A percentile compares a stretch with the other conserved stretches of the same genome.
These are phyloP conservation scores for Pseudogymnoascus sp. DNA, from an alignment of 2,329 filamentous ascomycete species.

Conservation along the genomic window DNA sequence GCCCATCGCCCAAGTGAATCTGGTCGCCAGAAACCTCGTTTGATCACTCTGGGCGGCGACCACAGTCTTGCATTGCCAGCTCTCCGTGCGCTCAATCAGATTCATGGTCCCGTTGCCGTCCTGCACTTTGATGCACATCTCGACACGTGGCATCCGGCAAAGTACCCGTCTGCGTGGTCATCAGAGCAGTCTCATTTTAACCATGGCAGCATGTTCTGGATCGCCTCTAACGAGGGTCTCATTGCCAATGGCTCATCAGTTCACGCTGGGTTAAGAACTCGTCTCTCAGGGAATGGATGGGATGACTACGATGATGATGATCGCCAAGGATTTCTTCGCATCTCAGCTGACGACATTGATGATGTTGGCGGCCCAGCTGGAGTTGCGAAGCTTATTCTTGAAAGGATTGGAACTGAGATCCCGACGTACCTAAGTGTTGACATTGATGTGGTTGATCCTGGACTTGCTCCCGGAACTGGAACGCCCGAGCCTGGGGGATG, in stretches of 20 bases:
- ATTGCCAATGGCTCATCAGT: constrained; percentile 66
- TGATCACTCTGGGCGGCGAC: constrained; percentile 65
- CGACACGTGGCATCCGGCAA: constrained; percentile 36
- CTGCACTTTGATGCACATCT: constrained; percentile 60
- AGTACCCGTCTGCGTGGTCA: constrained; percentile 71
- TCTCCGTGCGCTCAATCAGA: constrained; percentile 53
- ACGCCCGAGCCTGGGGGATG: constrained; percentile 87
- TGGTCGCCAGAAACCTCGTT: constrained; percentile 35
- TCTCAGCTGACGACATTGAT: constrained; percentile 80
- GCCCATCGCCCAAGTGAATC: constrained; percentile 28
- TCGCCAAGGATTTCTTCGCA: constrained; percentile 68
- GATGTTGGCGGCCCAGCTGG: constrained; percentile 62
- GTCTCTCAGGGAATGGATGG: constrained; percentile 57
- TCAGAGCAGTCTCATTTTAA: constrained; percentile 67
- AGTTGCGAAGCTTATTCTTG: constrained; percentile 61
- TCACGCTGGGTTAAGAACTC: constrained; percentile 74
- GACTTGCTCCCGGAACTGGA: constrained; percentile 63
- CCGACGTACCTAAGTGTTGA: constrained; percentile 77
- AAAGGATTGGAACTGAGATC: constrained; percentile 60
- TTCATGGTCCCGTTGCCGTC: constrained; percentile 58
- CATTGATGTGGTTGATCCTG: constrained; percentile 73
- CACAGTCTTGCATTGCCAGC: constrained; percentile 63
- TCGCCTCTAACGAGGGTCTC: constrained; percentile 71
- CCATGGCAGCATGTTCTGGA: constrained; percentile 88
- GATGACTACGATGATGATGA: constrained; percentile 64